Evolutionary conservation across 2,329 filamentous ascomycete species (phyloP).

Genomic region (Neocucurbitaria cava): DNA sequence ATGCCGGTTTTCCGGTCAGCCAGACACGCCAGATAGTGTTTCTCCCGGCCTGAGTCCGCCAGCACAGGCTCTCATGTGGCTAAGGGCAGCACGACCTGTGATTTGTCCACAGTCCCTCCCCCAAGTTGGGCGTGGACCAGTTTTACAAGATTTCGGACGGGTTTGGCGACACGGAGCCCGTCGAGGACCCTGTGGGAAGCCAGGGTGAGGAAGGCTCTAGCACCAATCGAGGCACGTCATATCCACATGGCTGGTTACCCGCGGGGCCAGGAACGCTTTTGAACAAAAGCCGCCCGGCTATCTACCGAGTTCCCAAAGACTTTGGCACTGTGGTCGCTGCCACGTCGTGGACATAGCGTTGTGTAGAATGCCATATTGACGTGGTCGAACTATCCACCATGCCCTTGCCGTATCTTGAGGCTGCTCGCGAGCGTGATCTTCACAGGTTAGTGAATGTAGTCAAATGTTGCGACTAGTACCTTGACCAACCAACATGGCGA

Average conservation of each 20-base stretch:
- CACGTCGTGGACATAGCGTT: background rate
- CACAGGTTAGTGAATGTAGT: slow-evolving; percentile 27
- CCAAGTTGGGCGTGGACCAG: slow-evolving; percentile 2
- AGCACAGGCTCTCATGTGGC: background rate
- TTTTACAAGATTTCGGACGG: background rate
- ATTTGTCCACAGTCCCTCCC: slow-evolving; percentile 3
- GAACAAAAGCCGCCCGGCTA: background rate
- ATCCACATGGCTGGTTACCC: background rate
- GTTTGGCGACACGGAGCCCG: background rate
- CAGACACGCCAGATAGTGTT: background rate
- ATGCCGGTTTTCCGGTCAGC: background rate
- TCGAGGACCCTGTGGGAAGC: slow-evolving; percentile 3
- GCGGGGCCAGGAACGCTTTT: slow-evolving; percentile 2
- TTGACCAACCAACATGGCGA: too few relatives aligned
- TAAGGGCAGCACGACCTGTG: background rate
- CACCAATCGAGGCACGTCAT: slow-evolving; percentile 10
- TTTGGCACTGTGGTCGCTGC: background rate
- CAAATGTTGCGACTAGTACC: too few relatives aligned
- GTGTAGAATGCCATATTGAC: slow-evolving; percentile 18
- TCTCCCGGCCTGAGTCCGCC: background rate
- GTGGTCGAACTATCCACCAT: slow-evolving; percentile 15
- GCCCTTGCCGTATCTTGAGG: slow-evolving; percentile 27
- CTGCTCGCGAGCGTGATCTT: slow-evolving; percentile 37
- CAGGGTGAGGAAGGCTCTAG: slow-evolving; percentile 10
- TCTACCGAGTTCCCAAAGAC: background rate